A percentile compares a stretch with the other conserved stretches of the same genome.
These are phyloP conservation scores for Favolaschia claudopus DNA, from an alignment of 768 basidiomycete species.

Conservation along the genomic window DNA sequence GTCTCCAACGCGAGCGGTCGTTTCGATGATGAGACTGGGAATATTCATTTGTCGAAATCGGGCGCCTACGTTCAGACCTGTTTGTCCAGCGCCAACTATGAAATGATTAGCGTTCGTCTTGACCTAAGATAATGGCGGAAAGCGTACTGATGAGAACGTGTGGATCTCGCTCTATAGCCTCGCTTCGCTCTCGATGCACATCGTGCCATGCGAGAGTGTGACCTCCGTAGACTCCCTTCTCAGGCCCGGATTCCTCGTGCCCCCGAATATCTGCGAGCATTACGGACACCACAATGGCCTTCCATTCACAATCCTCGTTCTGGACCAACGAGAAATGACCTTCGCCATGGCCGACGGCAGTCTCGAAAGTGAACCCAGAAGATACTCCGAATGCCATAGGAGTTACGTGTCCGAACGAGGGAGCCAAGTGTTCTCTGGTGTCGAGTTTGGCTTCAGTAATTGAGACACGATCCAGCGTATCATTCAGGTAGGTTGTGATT, in stretches of 20 bases:
- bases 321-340: constrained; percentile 44
- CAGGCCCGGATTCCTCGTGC: constrained; percentile 37
- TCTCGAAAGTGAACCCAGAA: constrained; percentile 47
- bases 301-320: constrained; percentile 36
- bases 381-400: constrained; percentile 33
- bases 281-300: constrained; percentile 45
- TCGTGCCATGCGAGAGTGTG: constrained; percentile 45
- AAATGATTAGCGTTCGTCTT: not conserved
- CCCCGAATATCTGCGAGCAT: constrained; percentile 42
- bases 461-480: constrained; percentile 27
- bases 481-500: constrained; percentile 41
- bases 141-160: constrained; percentile 34
- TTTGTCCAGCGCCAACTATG: constrained; percentile 52
- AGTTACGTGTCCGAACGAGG: not conserved
- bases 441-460: constrained; percentile 39
- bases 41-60: constrained; percentile 50
- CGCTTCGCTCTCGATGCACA: constrained; percentile 42
- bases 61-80: constrained; percentile 49
- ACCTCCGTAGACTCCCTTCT: constrained; percentile 39
- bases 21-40: constrained; percentile 46
- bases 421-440: constrained; percentile 3
- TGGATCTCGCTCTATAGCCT: constrained; percentile 46
- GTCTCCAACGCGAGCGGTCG: constrained; percentile 44
- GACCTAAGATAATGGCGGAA: not conserved
- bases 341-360: constrained; percentile 37